These are phyloP conservation scores for Oryza officinalis DNA, from an alignment of 176 grass and related monocot genomes.

Conservation along the genomic window DNA sequence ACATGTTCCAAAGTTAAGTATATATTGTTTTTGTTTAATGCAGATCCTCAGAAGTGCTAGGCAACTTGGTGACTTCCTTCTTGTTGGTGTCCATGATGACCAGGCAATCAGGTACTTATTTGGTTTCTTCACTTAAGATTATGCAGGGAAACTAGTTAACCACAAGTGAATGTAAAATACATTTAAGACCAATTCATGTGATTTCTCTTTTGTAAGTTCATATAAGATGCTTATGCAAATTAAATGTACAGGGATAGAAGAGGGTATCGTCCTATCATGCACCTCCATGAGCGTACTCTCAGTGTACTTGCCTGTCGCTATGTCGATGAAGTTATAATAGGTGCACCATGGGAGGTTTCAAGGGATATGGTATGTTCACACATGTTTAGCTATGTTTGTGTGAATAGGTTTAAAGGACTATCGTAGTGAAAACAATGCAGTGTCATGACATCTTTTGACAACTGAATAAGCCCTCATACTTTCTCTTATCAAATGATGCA, in stretches of 20 bases:
- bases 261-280: conserved; percentile 70
- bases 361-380: conserved; percentile 77
- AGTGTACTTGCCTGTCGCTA: conserved; percentile 92
- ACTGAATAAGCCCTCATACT: background rate
- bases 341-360: conserved; percentile 88
- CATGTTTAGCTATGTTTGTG: background rate
- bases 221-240: conserved; percentile 27
- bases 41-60: conserved; percentile 91
- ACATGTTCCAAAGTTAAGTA: background rate
- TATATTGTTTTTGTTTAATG: conserved; percentile 32
- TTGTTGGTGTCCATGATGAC: conserved; percentile 91
- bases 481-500: conserved; percentile 36
- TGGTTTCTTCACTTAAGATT: background rate
- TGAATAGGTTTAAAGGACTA: background rate
- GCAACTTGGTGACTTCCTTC: conserved; percentile 91
- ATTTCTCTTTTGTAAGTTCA: conserved; percentile 10
- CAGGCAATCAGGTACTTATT: conserved; percentile 69
- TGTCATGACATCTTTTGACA: background rate
- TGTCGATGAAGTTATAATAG: conserved; percentile 98
- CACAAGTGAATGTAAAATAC: background rate
- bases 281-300: conserved; percentile 92
- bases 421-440: background rate
- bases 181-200: background rate
- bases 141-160: background rate
- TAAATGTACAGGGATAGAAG: conserved; percentile 68